These are phyloP conservation scores for Epichloe hybrida DNA, from an alignment of 2,329 filamentous ascomycete species.

Conservation along the genomic window DNA sequence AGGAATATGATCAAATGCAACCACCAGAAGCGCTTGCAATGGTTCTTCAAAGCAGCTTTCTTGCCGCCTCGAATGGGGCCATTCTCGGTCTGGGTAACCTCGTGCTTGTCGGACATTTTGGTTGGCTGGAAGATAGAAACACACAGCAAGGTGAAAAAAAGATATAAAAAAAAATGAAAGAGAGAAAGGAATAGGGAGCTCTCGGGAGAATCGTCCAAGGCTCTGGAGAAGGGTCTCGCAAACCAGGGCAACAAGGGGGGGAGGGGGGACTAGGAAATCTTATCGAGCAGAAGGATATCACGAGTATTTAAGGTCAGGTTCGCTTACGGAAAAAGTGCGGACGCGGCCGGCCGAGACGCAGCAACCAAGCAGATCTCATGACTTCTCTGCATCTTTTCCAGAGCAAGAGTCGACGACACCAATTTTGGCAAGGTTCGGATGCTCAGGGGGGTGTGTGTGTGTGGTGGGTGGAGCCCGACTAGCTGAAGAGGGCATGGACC, in stretches of 20 bases:
- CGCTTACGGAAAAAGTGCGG: neutral
- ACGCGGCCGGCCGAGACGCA: neutral
- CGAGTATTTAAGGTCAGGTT: conserved; percentile 5
- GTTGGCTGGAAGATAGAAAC: neutral
- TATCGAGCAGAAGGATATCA: conserved; percentile 4
- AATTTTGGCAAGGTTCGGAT: too few species aligned
- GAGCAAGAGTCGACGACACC: neutral
- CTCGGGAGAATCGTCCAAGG: neutral
- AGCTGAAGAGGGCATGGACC: neutral
- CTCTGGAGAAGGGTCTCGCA: neutral
- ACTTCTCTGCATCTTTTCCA: neutral
- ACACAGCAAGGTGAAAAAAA: neutral
- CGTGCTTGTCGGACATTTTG: conserved; percentile 26
- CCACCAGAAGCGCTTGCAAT: conserved; percentile 50
- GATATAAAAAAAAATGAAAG: neutral
- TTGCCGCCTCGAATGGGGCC: conserved; percentile 16
- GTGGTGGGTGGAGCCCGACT: neutral
- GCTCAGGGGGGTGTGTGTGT: neutral
- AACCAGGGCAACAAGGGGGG: neutral
- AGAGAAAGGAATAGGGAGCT: neutral
- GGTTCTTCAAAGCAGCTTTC: conserved; percentile 27
- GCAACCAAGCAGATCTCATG: neutral
- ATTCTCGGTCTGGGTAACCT: conserved; percentile 22
- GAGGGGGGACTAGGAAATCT: neutral
- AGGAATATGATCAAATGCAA: conserved; percentile 37